Evolutionary conservation across 179 eudicot species (phyloP).

Genomic region (Spergularia azorica): DNA sequence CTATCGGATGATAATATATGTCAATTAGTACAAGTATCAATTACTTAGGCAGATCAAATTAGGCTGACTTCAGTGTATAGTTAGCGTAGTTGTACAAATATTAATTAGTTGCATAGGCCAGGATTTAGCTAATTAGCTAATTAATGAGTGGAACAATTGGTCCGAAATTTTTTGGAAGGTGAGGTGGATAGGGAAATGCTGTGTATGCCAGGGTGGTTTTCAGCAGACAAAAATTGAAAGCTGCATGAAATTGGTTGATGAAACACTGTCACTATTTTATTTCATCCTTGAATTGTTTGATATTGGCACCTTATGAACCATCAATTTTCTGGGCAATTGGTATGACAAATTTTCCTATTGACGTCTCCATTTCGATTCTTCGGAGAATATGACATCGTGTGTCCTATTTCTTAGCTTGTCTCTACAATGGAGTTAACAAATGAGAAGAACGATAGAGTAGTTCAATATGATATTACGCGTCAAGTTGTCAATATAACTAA

Average conservation of each 20-base stretch:
- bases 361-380: background rate
- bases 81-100: conserved; percentile 27
- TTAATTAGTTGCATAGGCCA: background rate
- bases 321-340: background rate
- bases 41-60: conserved; percentile 6
- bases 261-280: background rate
- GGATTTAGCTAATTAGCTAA: too few species aligned
- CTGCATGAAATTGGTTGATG: background rate
- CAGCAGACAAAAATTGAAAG: background rate
- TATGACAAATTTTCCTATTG: background rate
- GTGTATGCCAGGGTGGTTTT: background rate
- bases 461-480: background rate
- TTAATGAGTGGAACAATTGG: too few species aligned
- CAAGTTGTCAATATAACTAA: background rate
- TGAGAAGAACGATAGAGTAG: background rate
- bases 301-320: background rate
- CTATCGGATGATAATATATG: conserved; percentile 23
- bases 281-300: background rate
- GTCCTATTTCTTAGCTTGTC: too few species aligned
- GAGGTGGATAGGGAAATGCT: too few species aligned
- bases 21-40: background rate
- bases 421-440: background rate
- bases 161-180: too few species aligned
- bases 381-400: background rate
- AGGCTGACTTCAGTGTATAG: conserved; percentile 20